These are phyloP conservation scores for Calonectria hawksworthii DNA, from an alignment of 2,329 filamentous ascomycete species.

Conservation along the genomic window DNA sequence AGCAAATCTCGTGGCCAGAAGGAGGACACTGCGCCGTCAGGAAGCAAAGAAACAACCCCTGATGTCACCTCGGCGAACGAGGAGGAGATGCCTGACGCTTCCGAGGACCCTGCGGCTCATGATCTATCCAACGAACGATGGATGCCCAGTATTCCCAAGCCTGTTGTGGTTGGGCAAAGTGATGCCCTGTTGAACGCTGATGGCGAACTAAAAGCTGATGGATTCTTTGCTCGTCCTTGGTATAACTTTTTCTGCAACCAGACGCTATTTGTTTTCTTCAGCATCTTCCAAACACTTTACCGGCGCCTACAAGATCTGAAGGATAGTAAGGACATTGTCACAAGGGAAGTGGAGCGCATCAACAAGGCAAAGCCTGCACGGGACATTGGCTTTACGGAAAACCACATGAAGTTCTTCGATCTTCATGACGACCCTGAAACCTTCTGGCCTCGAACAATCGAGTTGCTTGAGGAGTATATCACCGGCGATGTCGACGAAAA, in stretches of 20 bases:
- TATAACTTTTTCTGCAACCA: constrained; percentile 95
- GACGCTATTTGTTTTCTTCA: constrained; percentile 94
- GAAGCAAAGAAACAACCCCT: constrained; percentile 90
- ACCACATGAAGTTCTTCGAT: constrained; percentile 83
- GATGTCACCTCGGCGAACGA: constrained; percentile 84
- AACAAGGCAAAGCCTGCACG: constrained; percentile 84
- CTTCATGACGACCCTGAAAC: constrained; percentile 70
- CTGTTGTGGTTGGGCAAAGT: constrained; percentile 65
- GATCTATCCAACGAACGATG: constrained; percentile 76
- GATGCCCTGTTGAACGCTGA: constrained; percentile 70
- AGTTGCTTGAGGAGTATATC: constrained; percentile 89
- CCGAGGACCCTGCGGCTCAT: constrained; percentile 69
- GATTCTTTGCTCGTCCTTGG: constrained; percentile 82
- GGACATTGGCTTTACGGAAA: constrained; percentile 86
- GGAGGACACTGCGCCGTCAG: constrained; percentile 82
- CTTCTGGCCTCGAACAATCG: constrained; percentile 88
- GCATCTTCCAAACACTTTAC: constrained; percentile 92
- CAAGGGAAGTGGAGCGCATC: constrained; percentile 80
- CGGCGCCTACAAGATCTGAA: constrained; percentile 88
- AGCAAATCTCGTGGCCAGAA: constrained; percentile 80
- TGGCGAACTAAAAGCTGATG: constrained; percentile 79
- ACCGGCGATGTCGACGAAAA: constrained; percentile 84
- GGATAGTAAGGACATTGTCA: constrained; percentile 79
- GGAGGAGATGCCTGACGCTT: constrained; percentile 77
- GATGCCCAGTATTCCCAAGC: constrained; percentile 73